Percentiles rank a stretch among this genome's conserved stretches.
Conservation (phyloP, 2,329 filamentous ascomycete species). For the Aspergillus tamarii region DNA sequence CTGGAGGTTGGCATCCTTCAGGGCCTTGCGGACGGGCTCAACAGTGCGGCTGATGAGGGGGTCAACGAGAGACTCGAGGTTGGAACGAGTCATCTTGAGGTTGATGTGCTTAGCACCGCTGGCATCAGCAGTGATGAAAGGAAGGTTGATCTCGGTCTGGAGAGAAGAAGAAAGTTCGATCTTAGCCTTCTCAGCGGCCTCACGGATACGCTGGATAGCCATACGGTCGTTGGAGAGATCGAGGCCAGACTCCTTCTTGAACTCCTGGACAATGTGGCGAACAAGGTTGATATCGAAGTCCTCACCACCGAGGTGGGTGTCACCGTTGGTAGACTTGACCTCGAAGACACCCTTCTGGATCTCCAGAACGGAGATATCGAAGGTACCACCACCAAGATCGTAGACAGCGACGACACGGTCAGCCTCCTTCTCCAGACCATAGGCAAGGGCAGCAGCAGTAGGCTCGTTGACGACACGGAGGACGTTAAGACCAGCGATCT, state of each 20-base stretch:
- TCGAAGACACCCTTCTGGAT: conserved; percentile 98
- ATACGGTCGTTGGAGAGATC: conserved; percentile 92
- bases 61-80: conserved; percentile 91
- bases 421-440: conserved; percentile 92
- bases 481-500: conserved; percentile 94
- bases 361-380: conserved; percentile 97
- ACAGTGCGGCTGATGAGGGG: conserved; percentile 84
- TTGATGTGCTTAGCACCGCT: conserved; percentile 99
- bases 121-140: conserved; percentile 96
- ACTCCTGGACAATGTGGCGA: conserved; percentile 88
- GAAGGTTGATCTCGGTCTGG: conserved; percentile 96
- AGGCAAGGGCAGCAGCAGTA: conserved; percentile 91
- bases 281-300: conserved; percentile 96
- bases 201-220: conserved; percentile 98
- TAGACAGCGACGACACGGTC: conserved; percentile 92
- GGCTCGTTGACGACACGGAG: conserved; percentile 98
- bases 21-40: conserved; percentile 91
- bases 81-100: conserved; percentile 85
- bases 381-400: conserved; percentile 97
- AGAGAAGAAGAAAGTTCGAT: conserved; percentile 95
- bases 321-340: conserved; percentile 98
- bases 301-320: conserved; percentile 97
- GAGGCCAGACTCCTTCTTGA: conserved; percentile 93
- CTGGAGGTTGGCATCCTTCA: conserved; percentile 91
- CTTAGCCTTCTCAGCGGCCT: conserved; percentile 99